phyloP scores from a whole-genome alignment of 2,329 filamentous ascomycete species.

The Penicillium aurantiogriseum region DNA sequence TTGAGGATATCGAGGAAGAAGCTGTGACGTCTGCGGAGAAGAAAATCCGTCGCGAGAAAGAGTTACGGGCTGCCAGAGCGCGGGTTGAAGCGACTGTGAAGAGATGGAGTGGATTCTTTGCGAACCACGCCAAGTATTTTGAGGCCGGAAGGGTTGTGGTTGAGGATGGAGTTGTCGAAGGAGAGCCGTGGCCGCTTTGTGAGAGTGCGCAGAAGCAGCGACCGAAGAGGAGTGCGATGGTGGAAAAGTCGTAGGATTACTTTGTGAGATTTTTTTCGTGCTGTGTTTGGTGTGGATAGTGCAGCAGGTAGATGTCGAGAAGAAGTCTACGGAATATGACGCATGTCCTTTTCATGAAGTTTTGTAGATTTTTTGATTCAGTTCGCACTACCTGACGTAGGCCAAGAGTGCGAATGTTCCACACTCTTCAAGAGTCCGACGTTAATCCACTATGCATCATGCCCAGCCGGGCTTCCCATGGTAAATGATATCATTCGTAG shows the following conservation, averaged over 20 bases:
- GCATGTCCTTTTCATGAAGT: constrained; percentile 17
- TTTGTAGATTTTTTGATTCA: constrained; percentile 35
- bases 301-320: not conserved
- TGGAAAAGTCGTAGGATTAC: constrained; percentile 10
- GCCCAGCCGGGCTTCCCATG: constrained; percentile 39
- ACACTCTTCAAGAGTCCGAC: constrained; percentile 32
- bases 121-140: constrained; percentile 74
- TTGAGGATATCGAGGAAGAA: constrained; percentile 58
- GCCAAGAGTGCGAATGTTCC: constrained; percentile 31
- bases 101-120: constrained; percentile 84
- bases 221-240: constrained; percentile 50
- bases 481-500: constrained; percentile 42
- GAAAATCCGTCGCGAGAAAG: constrained; percentile 59
- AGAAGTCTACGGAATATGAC: constrained; percentile 7
- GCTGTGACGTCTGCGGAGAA: constrained; percentile 38
- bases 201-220: constrained; percentile 65
- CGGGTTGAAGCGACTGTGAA: constrained; percentile 66
- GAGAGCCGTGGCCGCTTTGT: constrained; percentile 64
- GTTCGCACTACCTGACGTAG: constrained; percentile 35
- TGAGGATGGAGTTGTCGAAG: constrained; percentile 42
- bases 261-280: not conserved
- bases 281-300: not conserved
- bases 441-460: constrained; percentile 36
- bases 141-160: constrained; percentile 70
- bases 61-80: constrained; percentile 62